These are phyloP conservation scores for Raphidocelis subcapitata DNA, from an alignment of 139 green algal genomes.

Conservation along the genomic window DNA sequence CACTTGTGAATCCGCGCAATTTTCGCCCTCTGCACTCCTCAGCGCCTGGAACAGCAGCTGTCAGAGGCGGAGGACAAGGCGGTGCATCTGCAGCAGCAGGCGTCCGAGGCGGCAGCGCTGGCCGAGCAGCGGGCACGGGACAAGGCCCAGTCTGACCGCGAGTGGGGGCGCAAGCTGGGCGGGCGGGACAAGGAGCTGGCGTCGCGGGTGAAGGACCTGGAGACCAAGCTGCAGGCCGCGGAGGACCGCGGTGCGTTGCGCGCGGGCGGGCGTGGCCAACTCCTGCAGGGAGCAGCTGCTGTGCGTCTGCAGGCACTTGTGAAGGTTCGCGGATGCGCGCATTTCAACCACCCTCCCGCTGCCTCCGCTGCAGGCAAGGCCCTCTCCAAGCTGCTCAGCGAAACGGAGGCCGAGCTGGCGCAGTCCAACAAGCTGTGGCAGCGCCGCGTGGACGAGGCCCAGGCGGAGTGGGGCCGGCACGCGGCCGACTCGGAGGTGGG, in stretches of 20 bases:
- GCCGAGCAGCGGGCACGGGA: constrained; percentile 12
- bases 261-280: neutral
- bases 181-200: neutral
- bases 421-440: constrained; percentile 2
- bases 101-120: constrained; percentile 7
- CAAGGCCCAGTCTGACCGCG: constrained; percentile 15
- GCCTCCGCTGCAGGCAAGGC: neutral
- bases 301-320: neutral
- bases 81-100: constrained; percentile 22
- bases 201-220: neutral
- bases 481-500: constrained; percentile 35
- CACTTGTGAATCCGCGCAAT: neutral
- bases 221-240: constrained; percentile 4
- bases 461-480: constrained; percentile 1
- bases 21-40: neutral
- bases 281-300: neutral
- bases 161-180: constrained; percentile 9
- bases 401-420: constrained; percentile 16
- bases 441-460: constrained; percentile 4
- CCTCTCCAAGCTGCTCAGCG: constrained; percentile 1
- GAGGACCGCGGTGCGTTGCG: constrained; percentile 1
- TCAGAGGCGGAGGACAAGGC: neutral
- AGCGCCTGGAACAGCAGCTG: constrained; percentile 22
- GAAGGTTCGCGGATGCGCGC: neutral
- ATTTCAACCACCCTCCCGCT: too few relatives aligned